phyloP scores from a whole-genome alignment of 2,329 filamentous ascomycete genomes.

The Hypoxylon sp. region DNA sequence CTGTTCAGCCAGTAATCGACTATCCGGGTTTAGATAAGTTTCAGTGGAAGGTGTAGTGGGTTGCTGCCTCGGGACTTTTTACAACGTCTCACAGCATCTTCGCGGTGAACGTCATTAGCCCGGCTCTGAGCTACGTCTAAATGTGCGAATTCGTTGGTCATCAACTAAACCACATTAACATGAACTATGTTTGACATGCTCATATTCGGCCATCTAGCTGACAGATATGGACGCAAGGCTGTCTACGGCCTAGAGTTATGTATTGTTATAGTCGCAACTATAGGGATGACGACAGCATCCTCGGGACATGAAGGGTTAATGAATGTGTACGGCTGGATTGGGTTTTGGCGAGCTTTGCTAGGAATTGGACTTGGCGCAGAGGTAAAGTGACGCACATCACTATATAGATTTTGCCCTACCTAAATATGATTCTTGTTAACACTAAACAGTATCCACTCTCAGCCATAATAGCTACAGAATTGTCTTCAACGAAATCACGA shows the following conservation, averaged over 20 bases:
- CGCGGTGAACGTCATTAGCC: constrained; percentile 46
- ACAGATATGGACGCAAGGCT: constrained; percentile 68
- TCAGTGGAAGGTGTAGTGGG: constrained; percentile 48
- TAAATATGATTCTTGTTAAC: neutral
- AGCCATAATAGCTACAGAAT: constrained; percentile 78
- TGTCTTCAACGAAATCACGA: constrained; percentile 72
- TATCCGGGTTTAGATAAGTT: constrained; percentile 45
- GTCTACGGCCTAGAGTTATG: constrained; percentile 70
- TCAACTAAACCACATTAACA: constrained; percentile 66
- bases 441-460: constrained; percentile 71
- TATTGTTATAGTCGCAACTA: constrained; percentile 70
- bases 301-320: constrained; percentile 37
- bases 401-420: neutral
- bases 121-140: constrained; percentile 45
- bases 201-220: constrained; percentile 68
- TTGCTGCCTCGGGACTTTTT: constrained; percentile 52
- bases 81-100: constrained; percentile 58
- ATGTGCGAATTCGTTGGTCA: constrained; percentile 37
- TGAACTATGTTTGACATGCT: constrained; percentile 68
- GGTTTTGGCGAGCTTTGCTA: constrained; percentile 55
- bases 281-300: constrained; percentile 57
- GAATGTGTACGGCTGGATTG: constrained; percentile 48
- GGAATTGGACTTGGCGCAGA: constrained; percentile 48
- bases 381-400: constrained; percentile 22
- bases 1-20: constrained; percentile 46